Conservation (phyloP, 1,284 basidiomycete genomes). For the Tausonia pullulans region DNA sequence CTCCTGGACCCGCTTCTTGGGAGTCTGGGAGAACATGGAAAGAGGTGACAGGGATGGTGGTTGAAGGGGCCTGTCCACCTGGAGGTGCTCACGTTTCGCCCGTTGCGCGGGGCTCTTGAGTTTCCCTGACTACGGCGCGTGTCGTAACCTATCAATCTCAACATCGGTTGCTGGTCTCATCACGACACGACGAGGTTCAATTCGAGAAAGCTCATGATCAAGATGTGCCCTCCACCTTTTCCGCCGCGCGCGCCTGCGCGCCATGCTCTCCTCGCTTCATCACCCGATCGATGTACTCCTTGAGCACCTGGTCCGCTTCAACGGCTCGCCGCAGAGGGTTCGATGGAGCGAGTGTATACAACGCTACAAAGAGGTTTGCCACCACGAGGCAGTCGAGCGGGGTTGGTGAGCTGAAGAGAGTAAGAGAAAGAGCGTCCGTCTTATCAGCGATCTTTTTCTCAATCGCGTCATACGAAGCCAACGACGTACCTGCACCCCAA, state of each 20-base stretch:
- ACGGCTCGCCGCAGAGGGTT: constrained; percentile 10
- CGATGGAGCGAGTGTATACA: background rate
- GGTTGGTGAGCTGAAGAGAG: background rate
- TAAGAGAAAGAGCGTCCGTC: background rate
- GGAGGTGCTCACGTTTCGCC: too few species aligned
- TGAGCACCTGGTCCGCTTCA: constrained; percentile 4
- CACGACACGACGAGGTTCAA: too few species aligned
- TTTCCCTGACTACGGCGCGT: too few species aligned
- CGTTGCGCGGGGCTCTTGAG: too few species aligned
- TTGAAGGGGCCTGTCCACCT: background rate
- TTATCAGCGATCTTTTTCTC: background rate
- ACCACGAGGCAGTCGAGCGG: constrained; percentile 14
- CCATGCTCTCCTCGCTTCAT: background rate
- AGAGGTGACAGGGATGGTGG: background rate
- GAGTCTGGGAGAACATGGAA: constrained; percentile 12
- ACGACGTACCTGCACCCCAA: constrained; percentile 11
- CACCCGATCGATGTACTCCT: constrained; percentile 3
- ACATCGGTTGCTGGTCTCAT: too few species aligned
- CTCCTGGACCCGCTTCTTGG: constrained; percentile 16
- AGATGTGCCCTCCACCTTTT: too few species aligned
- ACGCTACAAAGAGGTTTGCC: constrained; percentile 3
- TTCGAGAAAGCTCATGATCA: too few species aligned
- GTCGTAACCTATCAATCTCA: too few species aligned
- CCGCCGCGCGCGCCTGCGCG: too few species aligned
- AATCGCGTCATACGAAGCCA: background rate